A percentile compares a stretch with the other conserved stretches of the same genome.
phyloP scores from a whole-genome alignment of 148 eudicot genomes.

The Amaranthus cruentus region DNA sequence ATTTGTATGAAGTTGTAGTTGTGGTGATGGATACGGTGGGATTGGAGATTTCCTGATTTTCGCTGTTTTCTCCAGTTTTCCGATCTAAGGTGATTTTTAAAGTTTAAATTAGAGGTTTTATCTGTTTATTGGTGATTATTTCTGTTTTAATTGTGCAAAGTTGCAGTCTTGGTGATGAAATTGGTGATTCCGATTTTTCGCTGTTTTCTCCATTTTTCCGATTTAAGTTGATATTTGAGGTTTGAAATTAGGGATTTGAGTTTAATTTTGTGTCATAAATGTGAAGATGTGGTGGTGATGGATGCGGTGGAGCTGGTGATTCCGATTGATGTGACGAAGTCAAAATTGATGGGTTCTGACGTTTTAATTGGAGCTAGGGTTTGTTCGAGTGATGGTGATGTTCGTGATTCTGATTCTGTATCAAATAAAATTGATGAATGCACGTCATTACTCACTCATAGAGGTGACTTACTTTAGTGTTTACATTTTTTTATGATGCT shows the following conservation, averaged over 20 bases:
- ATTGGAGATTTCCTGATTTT: no score
- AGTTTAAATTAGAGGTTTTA: no score
- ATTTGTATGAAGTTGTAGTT: no score
- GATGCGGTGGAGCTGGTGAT: conserved; percentile 37
- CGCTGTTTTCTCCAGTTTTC: no score
- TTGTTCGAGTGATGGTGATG: conserved; percentile 33
- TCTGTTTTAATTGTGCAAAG: no score
- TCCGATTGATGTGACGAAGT: conserved; percentile 31
- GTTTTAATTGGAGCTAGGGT: conserved; percentile 38
- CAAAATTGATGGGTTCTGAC: conserved; percentile 60
- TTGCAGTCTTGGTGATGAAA: no score
- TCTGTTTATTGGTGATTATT: no score
- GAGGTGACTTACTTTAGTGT: conserved; percentile 31
- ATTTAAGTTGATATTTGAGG: conserved; percentile 4
- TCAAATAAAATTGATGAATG: conserved; percentile 27
- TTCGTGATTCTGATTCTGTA: conserved; percentile 27
- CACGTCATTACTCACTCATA: conserved; percentile 19
- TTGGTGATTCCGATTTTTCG: not conserved
- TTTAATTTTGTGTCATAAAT: not conserved
- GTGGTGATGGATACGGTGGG: no score
- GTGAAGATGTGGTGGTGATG: conserved; percentile 34
- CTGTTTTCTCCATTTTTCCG: conserved; percentile 10
- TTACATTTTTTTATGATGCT: not conserved
- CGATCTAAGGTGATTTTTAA: no score
- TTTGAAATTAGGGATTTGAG: conserved; percentile 7